These are phyloP conservation scores for Tricholoma saponaceum DNA, from an alignment of 768 basidiomycete species.

Conservation along the genomic window DNA sequence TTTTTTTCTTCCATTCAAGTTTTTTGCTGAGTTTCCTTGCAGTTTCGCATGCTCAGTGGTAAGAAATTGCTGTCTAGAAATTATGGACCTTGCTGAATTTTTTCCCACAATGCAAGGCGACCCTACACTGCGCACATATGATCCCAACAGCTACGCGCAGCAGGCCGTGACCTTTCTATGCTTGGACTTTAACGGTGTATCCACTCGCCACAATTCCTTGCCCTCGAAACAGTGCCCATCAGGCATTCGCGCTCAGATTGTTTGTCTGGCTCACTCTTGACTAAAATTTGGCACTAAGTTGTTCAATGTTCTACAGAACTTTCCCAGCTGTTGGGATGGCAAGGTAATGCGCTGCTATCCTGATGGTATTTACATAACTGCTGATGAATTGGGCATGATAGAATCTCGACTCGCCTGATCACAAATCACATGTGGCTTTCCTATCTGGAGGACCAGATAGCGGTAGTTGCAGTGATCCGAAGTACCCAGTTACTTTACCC, in stretches of 20 bases:
- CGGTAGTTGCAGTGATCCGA: constrained; percentile 44
- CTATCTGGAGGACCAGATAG: constrained; percentile 42
- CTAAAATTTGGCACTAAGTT: neutral
- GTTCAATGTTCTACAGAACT: constrained; percentile 29
- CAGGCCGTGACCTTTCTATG: constrained; percentile 46
- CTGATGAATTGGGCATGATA: constrained; percentile 9
- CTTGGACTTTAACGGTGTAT: constrained; percentile 40
- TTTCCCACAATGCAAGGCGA: constrained; percentile 25
- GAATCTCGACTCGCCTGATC: constrained; percentile 46
- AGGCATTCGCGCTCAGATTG: constrained; percentile 48
- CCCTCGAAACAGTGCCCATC: constrained; percentile 37
- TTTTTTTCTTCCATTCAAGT: neutral
- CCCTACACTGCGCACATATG: constrained; percentile 43
- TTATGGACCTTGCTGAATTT: neutral
- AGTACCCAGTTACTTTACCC: constrained; percentile 41
- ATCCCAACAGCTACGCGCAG: constrained; percentile 39
- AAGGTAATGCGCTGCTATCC: constrained; percentile 27
- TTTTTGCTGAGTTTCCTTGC: constrained; percentile 5
- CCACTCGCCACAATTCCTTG: constrained; percentile 34
- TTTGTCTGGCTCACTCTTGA: constrained; percentile 20
- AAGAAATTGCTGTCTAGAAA: constrained; percentile 9
- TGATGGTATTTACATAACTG: neutral
- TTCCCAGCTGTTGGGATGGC: constrained; percentile 56
- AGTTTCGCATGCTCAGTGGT: constrained; percentile 56
- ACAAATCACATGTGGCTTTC: constrained; percentile 50